Percentiles rank a stretch among this genome's conserved stretches.
phyloP scores from a whole-genome alignment of 345 rosid genomes.

The Mallotus nudiflorus region DNA sequence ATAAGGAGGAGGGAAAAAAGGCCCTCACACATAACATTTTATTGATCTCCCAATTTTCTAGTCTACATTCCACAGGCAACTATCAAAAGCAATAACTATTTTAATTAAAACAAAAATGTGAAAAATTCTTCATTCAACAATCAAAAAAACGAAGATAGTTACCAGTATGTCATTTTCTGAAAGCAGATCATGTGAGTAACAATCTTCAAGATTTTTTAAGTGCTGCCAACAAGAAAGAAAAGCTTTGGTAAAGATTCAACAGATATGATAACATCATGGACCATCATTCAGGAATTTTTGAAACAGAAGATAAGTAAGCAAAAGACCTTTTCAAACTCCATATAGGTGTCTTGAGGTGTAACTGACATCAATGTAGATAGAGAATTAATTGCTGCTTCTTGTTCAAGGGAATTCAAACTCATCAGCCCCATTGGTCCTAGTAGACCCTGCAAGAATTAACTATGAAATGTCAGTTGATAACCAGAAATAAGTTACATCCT shows the following conservation, averaged over 20 bases:
- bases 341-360: slow-evolving; percentile 63
- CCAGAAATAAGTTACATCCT: neutral
- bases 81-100: neutral
- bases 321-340: slow-evolving; percentile 74
- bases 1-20: neutral
- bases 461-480: slow-evolving; percentile 10
- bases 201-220: slow-evolving; percentile 65
- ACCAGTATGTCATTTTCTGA: slow-evolving; percentile 80
- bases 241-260: slow-evolving; percentile 18
- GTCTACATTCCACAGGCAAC: neutral
- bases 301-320: neutral
- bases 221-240: slow-evolving; percentile 47
- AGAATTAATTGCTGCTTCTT: slow-evolving; percentile 67
- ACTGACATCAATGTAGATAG: slow-evolving; percentile 79
- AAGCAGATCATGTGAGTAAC: slow-evolving; percentile 72
- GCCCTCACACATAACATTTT: neutral
- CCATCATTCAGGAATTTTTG: neutral
- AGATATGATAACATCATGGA: neutral
- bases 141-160: slow-evolving; percentile 2
- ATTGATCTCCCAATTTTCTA: neutral
- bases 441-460: slow-evolving; percentile 46
- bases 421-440: slow-evolving; percentile 79
- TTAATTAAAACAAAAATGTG: neutral
- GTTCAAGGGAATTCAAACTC: slow-evolving; percentile 66
- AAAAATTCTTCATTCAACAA: neutral